phyloP scores from a whole-genome alignment of 106 monocot genomes.

The Phalaenopsis equestris region DNA sequence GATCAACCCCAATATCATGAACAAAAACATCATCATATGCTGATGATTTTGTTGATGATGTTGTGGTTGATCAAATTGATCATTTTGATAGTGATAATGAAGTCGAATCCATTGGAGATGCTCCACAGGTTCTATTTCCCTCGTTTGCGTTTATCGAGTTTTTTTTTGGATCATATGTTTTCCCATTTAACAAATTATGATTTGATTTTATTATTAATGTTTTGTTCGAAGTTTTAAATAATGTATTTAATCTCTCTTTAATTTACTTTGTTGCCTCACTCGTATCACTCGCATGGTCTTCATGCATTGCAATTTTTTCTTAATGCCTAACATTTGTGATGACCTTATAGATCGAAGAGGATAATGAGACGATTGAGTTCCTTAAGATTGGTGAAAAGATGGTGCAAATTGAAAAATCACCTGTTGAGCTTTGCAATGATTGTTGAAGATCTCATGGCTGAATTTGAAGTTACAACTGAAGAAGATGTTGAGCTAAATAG shows the following conservation, averaged over 20 bases:
- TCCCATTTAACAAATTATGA: not conserved
- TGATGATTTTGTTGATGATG: slow-evolving; percentile 95
- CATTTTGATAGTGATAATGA: slow-evolving; percentile 84
- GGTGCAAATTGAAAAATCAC: slow-evolving; percentile 82
- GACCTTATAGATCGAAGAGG: slow-evolving; percentile 71
- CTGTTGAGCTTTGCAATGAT: slow-evolving; percentile 68
- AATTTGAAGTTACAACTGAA: slow-evolving; percentile 96
- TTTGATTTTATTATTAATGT: not conserved
- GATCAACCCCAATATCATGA: too few species aligned
- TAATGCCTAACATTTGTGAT: not conserved
- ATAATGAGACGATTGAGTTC: slow-evolving; percentile 67
- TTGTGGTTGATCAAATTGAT: slow-evolving; percentile 64
- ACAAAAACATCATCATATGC: slow-evolving; percentile 62
- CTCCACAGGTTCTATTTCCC: slow-evolving; percentile 60
- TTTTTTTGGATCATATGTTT: not conserved
- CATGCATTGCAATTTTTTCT: not conserved
- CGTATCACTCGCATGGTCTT: not conserved
- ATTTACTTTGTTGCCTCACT: not conserved
- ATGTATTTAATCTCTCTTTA: not conserved
- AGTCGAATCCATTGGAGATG: slow-evolving; percentile 36
- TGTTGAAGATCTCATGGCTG: slow-evolving; percentile 91
- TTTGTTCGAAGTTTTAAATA: too few species aligned
- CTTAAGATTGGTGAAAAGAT: slow-evolving; percentile 86
- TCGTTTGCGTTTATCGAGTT: slow-evolving; percentile 1
- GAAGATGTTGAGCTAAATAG: slow-evolving; percentile 97